Conservation (phyloP, 305 asterid genomes). For the Coffea humblotiana region DNA sequence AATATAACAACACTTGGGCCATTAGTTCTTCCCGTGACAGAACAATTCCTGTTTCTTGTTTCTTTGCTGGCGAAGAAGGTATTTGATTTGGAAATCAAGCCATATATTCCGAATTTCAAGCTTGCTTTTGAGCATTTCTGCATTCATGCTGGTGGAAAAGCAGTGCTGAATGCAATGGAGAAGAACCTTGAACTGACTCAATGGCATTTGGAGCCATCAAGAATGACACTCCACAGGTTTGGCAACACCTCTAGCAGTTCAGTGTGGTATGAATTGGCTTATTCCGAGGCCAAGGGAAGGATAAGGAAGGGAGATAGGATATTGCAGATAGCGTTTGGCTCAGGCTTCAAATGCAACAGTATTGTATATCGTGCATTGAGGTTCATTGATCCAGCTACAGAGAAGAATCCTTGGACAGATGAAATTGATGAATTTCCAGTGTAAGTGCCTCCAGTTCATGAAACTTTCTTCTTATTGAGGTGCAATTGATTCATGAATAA, state of each 20-base stretch:
- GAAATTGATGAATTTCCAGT: conserved; percentile 68
- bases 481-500: not conserved
- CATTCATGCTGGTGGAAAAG: conserved; percentile 69
- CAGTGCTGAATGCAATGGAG: conserved; percentile 63
- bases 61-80: conserved; percentile 48
- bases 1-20: conserved; percentile 72
- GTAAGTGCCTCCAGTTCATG: conserved; percentile 39
- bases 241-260: conserved; percentile 80
- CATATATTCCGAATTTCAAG: conserved; percentile 66
- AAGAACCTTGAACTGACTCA: conserved; percentile 52
- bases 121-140: conserved; percentile 74
- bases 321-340: conserved; percentile 83
- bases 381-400: conserved; percentile 28
- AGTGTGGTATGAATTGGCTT: conserved; percentile 73
- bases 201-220: conserved; percentile 78
- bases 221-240: conserved; percentile 70
- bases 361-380: conserved; percentile 67
- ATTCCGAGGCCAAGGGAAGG: conserved; percentile 68
- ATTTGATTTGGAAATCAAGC: conserved; percentile 51
- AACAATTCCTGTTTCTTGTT: conserved; percentile 47
- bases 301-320: conserved; percentile 55
- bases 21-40: conserved; percentile 66
- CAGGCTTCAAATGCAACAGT: conserved; percentile 77
- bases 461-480: not conserved
- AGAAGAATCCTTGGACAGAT: conserved; percentile 54